Base-by-base conservation (phyloP, 345 rosid genomes). In the Draba incana region DNA sequence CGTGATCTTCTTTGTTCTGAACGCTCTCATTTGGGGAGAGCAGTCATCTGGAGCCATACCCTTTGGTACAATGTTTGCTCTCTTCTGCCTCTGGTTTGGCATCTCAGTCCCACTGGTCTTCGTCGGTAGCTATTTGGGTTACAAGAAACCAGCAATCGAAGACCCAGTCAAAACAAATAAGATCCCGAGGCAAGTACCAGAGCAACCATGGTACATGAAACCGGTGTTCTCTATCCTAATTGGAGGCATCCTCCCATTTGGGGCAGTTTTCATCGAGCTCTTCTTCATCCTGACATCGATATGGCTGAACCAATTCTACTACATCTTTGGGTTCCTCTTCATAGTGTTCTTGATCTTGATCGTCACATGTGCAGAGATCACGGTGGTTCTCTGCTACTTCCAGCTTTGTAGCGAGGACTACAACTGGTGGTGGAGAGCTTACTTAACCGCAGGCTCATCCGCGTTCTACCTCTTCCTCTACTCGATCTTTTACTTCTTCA, bases 371-470 rank as follows among this genome's bases (percentile, higher is more conserved):
- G 98, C 97, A 0, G 97, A 93, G 85, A 93, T 93, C 68, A 84
- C 98, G 0, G 79, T 93, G 4, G 97, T 93, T 47, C 90, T 93
- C 13, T 93, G 98, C 79, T 93, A 93, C 87, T 93, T 93, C 88
- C 98, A 93, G 81, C 77, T 93, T 62, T 93, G 98, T 78, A 88
- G 97, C 39, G 97, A 93, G 74, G 97, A 93, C 80, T 90, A 93
- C 77, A 69, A 84, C 81, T 93, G 98, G 98, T 93, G 98, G 98
- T 93, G 97, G 98, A 93, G 97, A 71, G 86, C 98, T 37, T 93
- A 90, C 78, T 83, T 93, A 60, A 93, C 96, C 0, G 96, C 97
- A 4, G 97, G 98, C 62, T 93, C 98, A 20, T 93, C 98, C 3
- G 96, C 98, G 16, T 70, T 93, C 25, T 93, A 90, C 81, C 97